A percentile compares a stretch with the other conserved stretches of the same genome.
phyloP scores from a whole-genome alignment of 2,329 filamentous ascomycete species.

The Epicoccum nigrum region DNA sequence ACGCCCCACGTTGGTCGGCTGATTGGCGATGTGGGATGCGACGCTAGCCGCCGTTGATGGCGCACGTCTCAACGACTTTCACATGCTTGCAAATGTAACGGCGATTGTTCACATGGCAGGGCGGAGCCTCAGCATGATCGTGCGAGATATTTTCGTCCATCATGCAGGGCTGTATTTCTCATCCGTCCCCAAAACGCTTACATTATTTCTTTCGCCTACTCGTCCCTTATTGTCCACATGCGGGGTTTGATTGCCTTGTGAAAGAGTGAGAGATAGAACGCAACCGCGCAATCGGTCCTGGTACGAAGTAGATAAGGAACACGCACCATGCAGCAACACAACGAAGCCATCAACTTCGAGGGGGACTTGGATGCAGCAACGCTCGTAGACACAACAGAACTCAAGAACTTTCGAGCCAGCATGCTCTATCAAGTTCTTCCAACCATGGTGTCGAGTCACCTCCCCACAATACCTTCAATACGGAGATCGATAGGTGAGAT shows the following conservation, averaged over 20 bases:
- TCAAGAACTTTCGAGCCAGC: conserved; percentile 41
- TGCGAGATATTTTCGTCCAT: conserved; percentile 21
- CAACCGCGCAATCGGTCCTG: conserved; percentile 11
- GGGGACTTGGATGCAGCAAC: conserved; percentile 16
- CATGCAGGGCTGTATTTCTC: conserved; percentile 6
- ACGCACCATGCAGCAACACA: conserved; percentile 15
- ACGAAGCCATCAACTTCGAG: background rate
- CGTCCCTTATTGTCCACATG: conserved; percentile 10
- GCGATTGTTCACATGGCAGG: conserved; percentile 11
- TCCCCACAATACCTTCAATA: conserved; percentile 60
- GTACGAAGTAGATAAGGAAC: conserved; percentile 26
- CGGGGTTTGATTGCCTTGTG: conserved; percentile 5
- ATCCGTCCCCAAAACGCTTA: background rate
- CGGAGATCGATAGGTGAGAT: conserved; percentile 42
- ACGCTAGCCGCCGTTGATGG: conserved; percentile 24
- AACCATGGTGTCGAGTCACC: conserved; percentile 57
- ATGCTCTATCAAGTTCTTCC: conserved; percentile 63
- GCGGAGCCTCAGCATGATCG: conserved; percentile 4
- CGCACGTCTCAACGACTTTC: conserved; percentile 26
- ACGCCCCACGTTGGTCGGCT: conserved; percentile 21
- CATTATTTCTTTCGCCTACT: conserved; percentile 2
- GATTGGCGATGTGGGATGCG: conserved; percentile 24
- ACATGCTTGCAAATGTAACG: conserved; percentile 24
- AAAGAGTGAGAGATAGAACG: background rate
- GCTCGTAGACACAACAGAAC: conserved; percentile 16